Conservation (phyloP, 495 filamentous ascomycete species). For the Xylaria bambusicola region DNA sequence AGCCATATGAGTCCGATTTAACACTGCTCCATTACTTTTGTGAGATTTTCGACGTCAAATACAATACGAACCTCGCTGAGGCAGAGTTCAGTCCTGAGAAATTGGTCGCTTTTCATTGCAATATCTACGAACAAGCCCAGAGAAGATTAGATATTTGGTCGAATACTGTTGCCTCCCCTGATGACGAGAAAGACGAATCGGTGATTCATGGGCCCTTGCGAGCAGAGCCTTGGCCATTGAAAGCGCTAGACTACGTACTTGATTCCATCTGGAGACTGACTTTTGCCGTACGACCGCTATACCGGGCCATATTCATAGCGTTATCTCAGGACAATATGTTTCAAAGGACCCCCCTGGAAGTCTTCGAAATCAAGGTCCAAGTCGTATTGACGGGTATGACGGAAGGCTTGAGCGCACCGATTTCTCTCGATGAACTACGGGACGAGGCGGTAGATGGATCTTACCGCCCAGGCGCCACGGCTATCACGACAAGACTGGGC, state of each 20-base stretch:
- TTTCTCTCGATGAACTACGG: background rate
- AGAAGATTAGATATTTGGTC: background rate
- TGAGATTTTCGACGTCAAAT: background rate
- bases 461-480: background rate
- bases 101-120: background rate
- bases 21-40: background rate
- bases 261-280: background rate
- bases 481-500: background rate
- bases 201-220: background rate
- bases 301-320: background rate
- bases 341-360: background rate
- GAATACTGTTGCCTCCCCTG: too few relatives aligned
- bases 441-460: background rate
- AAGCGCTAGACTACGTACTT: background rate
- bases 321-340: background rate
- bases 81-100: background rate
- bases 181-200: too few relatives aligned
- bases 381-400: background rate
- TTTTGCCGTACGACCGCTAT: background rate
- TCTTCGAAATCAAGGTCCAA: background rate
- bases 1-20: background rate
- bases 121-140: constrained; percentile 2
- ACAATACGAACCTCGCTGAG: background rate
- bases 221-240: background rate
- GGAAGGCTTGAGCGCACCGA: background rate